phyloP scores from a whole-genome alignment of 176 grass and related monocot genomes.

The Rhipidocladum racemiflorum region DNA sequence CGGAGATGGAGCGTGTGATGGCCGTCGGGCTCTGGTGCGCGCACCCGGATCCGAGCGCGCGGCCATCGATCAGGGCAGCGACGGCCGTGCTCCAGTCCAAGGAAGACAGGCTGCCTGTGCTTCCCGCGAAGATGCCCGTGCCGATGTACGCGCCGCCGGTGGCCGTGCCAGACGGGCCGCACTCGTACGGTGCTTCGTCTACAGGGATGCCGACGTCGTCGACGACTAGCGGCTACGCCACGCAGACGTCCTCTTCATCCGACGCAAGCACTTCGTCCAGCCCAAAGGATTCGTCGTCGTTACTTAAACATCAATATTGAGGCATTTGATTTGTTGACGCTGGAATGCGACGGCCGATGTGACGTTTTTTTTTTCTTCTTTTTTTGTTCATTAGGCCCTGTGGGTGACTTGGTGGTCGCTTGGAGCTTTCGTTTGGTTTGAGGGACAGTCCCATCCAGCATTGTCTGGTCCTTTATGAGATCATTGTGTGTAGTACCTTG shows the following conservation, averaged over 20 bases:
- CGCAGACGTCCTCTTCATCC: neutral
- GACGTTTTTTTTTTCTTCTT: too few relatives aligned
- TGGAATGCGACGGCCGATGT: too few relatives aligned
- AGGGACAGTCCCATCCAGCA: too few relatives aligned
- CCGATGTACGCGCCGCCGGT: constrained; percentile 21
- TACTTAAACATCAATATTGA: neutral
- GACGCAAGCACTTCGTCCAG: neutral
- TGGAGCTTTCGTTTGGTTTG: too few relatives aligned
- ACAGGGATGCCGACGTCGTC: neutral
- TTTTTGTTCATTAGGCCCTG: too few relatives aligned
- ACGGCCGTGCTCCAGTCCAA: constrained; percentile 33
- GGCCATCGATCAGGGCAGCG: constrained; percentile 37
- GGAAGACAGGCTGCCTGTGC: constrained; percentile 10
- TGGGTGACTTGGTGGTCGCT: too few relatives aligned
- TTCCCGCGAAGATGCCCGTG: constrained; percentile 51
- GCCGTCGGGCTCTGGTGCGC: constrained; percentile 53
- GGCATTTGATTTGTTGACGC: neutral
- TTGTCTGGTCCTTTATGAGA: too few relatives aligned
- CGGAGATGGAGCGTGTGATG: constrained; percentile 35
- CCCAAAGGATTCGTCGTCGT: neutral
- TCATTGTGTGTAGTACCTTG: too few relatives aligned
- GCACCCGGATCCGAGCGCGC: constrained; percentile 27
- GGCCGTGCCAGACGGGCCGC: neutral
- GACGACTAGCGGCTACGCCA: neutral
- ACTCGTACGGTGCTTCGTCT: neutral